Conservation (phyloP, 2,329 filamentous ascomycete species). For the Sporothrix variecibatus region DNA sequence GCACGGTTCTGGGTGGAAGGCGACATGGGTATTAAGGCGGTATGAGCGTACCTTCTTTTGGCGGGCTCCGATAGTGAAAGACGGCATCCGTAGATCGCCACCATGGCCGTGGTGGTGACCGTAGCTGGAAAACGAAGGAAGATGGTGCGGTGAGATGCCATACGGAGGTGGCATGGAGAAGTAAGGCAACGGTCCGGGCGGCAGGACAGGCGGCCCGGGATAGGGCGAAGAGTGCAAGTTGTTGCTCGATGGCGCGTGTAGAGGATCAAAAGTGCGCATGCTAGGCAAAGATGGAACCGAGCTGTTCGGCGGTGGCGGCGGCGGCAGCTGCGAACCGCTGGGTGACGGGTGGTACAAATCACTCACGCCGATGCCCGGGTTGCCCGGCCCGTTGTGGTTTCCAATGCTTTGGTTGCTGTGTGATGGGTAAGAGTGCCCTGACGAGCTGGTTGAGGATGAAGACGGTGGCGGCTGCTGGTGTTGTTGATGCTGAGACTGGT, state of each 20-base stretch:
- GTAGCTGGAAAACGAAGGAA: slow-evolving; percentile 48
- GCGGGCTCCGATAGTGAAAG: slow-evolving; percentile 35
- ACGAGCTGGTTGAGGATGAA: background rate
- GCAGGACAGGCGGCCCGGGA: slow-evolving; percentile 32
- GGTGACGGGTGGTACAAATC: slow-evolving; percentile 33
- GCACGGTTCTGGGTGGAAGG: background rate
- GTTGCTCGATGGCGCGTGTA: background rate
- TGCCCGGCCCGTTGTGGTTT: slow-evolving; percentile 17
- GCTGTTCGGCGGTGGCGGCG: background rate
- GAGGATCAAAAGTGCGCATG: too few species aligned
- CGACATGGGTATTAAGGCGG: background rate
- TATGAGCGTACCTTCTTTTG: slow-evolving; percentile 57
- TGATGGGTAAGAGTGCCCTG: slow-evolving; percentile 1
- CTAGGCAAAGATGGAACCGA: too few species aligned
- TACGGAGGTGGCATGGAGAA: slow-evolving; percentile 48
- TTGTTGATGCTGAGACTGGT: background rate
- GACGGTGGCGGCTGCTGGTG: slow-evolving; percentile 15
- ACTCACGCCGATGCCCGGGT: slow-evolving; percentile 20
- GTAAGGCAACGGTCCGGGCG: slow-evolving; percentile 45
- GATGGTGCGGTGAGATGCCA: slow-evolving; percentile 47
- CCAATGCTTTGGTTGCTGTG: slow-evolving; percentile 1
- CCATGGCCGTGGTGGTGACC: background rate
- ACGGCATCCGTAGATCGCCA: slow-evolving; percentile 24
- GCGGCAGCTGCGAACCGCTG: slow-evolving; percentile 20
- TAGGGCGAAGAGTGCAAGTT: slow-evolving; percentile 21